These are phyloP conservation scores for Chaetomium sp. DNA, from an alignment of 2,329 filamentous ascomycete species.

Conservation along the genomic window DNA sequence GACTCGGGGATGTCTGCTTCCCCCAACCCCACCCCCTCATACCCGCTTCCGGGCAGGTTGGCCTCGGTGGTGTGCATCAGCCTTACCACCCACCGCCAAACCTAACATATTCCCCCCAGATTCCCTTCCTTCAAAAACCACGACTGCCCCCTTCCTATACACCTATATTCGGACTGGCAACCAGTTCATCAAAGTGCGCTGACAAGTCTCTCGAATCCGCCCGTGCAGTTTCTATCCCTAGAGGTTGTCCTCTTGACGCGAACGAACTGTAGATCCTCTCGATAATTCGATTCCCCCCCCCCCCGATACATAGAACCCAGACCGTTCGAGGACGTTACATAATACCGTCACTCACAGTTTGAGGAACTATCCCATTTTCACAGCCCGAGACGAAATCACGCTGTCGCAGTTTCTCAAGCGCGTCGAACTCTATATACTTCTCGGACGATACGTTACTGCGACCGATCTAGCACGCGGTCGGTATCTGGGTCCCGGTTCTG, in stretches of 20 bases:
- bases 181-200: background rate
- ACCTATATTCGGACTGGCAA: conserved; percentile 13
- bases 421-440: background rate
- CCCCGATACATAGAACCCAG: background rate
- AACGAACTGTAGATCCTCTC: too few species aligned
- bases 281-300: too few species aligned
- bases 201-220: background rate
- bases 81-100: conserved; percentile 21
- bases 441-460: conserved; percentile 6
- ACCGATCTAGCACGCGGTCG: background rate
- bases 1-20: conserved; percentile 4
- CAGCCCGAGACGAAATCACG: too few species aligned
- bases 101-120: conserved; percentile 7
- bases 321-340: background rate
- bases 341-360: background rate
- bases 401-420: background rate
- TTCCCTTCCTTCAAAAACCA: conserved; percentile 2
- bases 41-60: conserved; percentile 11
- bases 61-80: conserved; percentile 19
- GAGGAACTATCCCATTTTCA: too few species aligned
- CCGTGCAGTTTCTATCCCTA: too few species aligned
- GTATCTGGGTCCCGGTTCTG: background rate
- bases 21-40: conserved; percentile 9
- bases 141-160: conserved; percentile 4
- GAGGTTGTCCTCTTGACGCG: too few species aligned